Evolutionary conservation across 345 rosid genomes (phyloP), one percentile per base, ranked within the genome.

Genomic region (Combretum micranthum): DNA sequence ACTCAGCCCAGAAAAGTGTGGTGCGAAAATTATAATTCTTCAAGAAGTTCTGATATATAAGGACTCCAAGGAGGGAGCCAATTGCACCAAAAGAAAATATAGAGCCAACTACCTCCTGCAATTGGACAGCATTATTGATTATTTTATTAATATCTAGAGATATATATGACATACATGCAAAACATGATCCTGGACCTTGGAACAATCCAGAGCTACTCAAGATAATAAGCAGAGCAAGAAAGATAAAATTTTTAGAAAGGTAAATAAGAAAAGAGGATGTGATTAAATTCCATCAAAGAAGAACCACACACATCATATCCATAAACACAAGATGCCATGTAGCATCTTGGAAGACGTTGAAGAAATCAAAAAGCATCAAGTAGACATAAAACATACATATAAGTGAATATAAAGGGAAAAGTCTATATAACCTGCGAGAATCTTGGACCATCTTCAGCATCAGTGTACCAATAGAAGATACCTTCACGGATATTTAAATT

Each of bases 381-480:
- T 20, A 54, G 32, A 22, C 57, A 17, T 32, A n/a, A 57, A 60
- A 37, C 21, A 21, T 44, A 22, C 12, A 44, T 42, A 45, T 6
- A 44, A 14, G 20, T 12, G 57, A 47, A 62, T 17, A 12, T 44
- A 32, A 19, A 53, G 20, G n/a, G 32, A 22, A 12, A 46, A 65
- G 44, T 26, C 47, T 53, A 50, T 45, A 12, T 32, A 59, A 69
- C 81, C 81, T 76, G 69, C 7, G 81, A 72, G 75, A 90, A 90
- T 57, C 71, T 65, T 55, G 97, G 97, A n/a, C 93, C 95, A 20
- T 72, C 85, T 47, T 85, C 80, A 25, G 93, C 74, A 70, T 83
- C 90, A 23, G 97, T 87, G 57, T 77, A 80, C 90, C 95, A 90
- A 58, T 87, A 90, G 69, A 90, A 90, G 90, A 87, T 71, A 57